phyloP scores from a whole-genome alignment of 768 basidiomycete genomes.

The Rubroboletus satanas region DNA sequence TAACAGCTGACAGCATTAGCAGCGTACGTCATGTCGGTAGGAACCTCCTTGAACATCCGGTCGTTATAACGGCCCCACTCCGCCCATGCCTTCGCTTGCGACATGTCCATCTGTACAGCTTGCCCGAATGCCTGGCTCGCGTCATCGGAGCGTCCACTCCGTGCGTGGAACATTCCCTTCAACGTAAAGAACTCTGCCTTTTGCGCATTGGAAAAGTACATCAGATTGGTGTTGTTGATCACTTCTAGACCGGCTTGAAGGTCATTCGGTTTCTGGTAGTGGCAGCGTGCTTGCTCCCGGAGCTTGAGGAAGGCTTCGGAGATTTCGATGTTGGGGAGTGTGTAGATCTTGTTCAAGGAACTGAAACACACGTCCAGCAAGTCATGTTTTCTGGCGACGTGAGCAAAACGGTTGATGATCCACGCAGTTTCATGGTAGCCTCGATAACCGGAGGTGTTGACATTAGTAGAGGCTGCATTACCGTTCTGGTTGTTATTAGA shows the following conservation, averaged over 20 bases:
- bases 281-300: slow-evolving; percentile 96
- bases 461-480: slow-evolving; percentile 49
- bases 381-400: slow-evolving; percentile 96
- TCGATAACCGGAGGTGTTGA: slow-evolving; percentile 86
- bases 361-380: slow-evolving; percentile 94
- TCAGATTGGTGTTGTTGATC: slow-evolving; percentile 98
- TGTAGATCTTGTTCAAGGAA: slow-evolving; percentile 95
- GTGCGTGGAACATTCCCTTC: slow-evolving; percentile 98
- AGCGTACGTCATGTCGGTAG: slow-evolving; percentile 68
- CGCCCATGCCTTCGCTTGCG: slow-evolving; percentile 94
- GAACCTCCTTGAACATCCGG: slow-evolving; percentile 84
- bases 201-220: slow-evolving; percentile 92
- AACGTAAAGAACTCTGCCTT: slow-evolving; percentile 98
- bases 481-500: slow-evolving; percentile 48
- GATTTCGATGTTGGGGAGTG: slow-evolving; percentile 98
- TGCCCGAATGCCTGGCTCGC: slow-evolving; percentile 90
- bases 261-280: slow-evolving; percentile 93
- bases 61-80: slow-evolving; percentile 97
- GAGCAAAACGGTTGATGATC: slow-evolving; percentile 99
- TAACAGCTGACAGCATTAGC: slow-evolving; percentile 96
- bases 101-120: slow-evolving; percentile 95
- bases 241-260: slow-evolving; percentile 93
- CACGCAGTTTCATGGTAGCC: slow-evolving; percentile 99
- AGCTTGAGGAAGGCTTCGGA: slow-evolving; percentile 99
- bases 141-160: slow-evolving; percentile 80